These are phyloP conservation scores for Emmonsiellopsis sp. DNA, from an alignment of 2,329 filamentous ascomycete species.

Conservation along the genomic window DNA sequence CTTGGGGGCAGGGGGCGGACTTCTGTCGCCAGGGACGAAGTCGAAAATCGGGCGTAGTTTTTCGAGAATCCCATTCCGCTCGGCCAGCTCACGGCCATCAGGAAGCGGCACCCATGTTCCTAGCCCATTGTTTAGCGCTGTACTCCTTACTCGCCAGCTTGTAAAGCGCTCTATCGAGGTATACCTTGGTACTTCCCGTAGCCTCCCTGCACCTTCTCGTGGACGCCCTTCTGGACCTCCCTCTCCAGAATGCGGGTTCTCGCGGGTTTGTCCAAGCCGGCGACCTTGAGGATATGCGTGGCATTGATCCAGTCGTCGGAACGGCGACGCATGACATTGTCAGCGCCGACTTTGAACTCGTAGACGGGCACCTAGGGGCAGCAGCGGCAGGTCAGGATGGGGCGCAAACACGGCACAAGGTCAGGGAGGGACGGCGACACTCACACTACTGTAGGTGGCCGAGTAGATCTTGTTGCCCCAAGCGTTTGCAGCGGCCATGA, in stretches of 20 bases:
- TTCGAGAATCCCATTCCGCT: conserved; percentile 77
- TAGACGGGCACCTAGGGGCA: conserved; percentile 74
- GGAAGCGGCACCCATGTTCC: conserved; percentile 93
- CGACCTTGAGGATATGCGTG: conserved; percentile 96
- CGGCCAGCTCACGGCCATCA: conserved; percentile 70
- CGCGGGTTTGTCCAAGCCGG: conserved; percentile 93
- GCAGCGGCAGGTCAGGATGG: conserved; percentile 4
- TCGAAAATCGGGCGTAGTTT: conserved; percentile 83
- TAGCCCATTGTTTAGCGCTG: conserved; percentile 24
- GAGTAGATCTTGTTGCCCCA: conserved; percentile 46
- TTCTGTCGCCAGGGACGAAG: conserved; percentile 72
- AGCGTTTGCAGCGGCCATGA: not conserved
- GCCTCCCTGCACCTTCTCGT: conserved; percentile 96
- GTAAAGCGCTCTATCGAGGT: not conserved
- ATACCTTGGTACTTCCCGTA: conserved; percentile 96
- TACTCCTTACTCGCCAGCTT: not conserved
- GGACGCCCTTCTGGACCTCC: conserved; percentile 90
- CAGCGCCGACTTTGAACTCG: conserved; percentile 76
- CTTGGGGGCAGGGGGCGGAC: conserved; percentile 86
- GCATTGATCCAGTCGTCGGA: conserved; percentile 98
- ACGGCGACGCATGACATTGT: conserved; percentile 93
- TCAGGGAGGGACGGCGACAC: conserved; percentile 13
- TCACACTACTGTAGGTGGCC: conserved; percentile 56
- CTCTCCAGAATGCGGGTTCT: conserved; percentile 90
- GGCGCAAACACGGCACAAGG: conserved; percentile 2